Evolutionary conservation across 164 flowering plant species (phyloP).

Genomic region (Tinospora cordifolia): DNA sequence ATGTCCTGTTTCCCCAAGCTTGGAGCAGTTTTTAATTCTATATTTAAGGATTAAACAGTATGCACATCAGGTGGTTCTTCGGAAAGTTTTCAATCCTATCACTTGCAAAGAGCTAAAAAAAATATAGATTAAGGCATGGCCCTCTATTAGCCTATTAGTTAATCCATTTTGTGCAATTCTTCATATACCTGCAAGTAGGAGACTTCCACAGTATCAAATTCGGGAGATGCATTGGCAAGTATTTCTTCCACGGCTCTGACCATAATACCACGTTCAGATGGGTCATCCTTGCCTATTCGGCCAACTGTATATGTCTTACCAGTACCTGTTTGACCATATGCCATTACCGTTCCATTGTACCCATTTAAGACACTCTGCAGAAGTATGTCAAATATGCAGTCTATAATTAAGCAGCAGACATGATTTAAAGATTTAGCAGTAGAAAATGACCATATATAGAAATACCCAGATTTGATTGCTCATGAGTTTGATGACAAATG

Average conservation of each 20-base stretch:
- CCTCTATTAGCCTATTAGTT: not conserved
- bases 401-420: not conserved
- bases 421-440: not conserved
- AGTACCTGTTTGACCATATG: conserved; percentile 97
- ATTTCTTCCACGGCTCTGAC: conserved; percentile 89
- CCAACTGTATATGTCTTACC: conserved; percentile 94
- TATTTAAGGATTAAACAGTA: not conserved
- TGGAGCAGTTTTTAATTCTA: not conserved
- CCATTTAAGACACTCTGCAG: conserved; percentile 93
- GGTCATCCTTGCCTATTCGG: conserved; percentile 69
- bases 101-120: too few species aligned
- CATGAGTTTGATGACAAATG: not conserved
- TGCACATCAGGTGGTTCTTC: not conserved
- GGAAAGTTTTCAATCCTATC: not conserved
- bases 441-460: conserved; percentile 6
- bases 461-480: not conserved
- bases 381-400: conserved; percentile 20
- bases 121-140: too few species aligned
- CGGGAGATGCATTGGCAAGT: conserved; percentile 39
- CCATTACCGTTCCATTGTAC: conserved; percentile 95
- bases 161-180: not conserved
- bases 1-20: not conserved
- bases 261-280: conserved; percentile 89
- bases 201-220: conserved; percentile 52
- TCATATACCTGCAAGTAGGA: conserved; percentile 76